Percentiles rank a stretch among this genome's conserved stretches.
These are phyloP conservation scores for Bipolaris victoriae DNA, from an alignment of 2,329 filamentous ascomycete species.

Conservation along the genomic window DNA sequence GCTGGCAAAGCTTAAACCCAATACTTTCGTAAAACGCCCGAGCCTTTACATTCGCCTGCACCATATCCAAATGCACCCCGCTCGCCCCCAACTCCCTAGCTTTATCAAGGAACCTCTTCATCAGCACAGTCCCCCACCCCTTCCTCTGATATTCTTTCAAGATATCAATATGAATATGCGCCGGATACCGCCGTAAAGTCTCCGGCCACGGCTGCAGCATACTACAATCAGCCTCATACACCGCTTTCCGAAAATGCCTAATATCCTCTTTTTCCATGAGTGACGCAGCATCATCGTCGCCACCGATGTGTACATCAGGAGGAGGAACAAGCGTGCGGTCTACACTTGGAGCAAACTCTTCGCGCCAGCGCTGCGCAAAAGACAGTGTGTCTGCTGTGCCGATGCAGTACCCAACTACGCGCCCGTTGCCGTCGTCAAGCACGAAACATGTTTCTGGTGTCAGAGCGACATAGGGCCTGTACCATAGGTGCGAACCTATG, in stretches of 20 bases:
- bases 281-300: conserved; percentile 13
- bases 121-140: conserved; percentile 40
- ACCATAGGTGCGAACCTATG: conserved; percentile 43
- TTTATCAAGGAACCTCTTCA: conserved; percentile 33
- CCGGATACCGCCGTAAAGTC: conserved; percentile 38
- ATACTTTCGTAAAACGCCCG: conserved; percentile 38
- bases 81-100: conserved; percentile 30
- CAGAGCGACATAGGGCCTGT: conserved; percentile 41
- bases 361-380: conserved; percentile 38
- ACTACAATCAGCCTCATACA: conserved; percentile 34
- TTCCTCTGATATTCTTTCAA: conserved; percentile 41
- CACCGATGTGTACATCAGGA: conserved; percentile 9
- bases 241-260: conserved; percentile 21
- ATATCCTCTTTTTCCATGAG: conserved; percentile 30
- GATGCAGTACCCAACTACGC: conserved; percentile 49
- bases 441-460: conserved; percentile 43
- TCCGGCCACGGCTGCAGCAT: conserved; percentile 26
- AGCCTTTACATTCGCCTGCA: conserved; percentile 37
- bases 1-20: conserved; percentile 30
- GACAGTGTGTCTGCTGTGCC: conserved; percentile 37
- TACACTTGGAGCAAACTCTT: conserved; percentile 34
- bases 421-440: conserved; percentile 42
- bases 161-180: conserved; percentile 50
- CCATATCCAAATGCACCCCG: conserved; percentile 48
- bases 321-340: conserved; percentile 26